phyloP scores from a whole-genome alignment of 2,329 filamentous ascomycete genomes.

The Clathrospora elynae region DNA sequence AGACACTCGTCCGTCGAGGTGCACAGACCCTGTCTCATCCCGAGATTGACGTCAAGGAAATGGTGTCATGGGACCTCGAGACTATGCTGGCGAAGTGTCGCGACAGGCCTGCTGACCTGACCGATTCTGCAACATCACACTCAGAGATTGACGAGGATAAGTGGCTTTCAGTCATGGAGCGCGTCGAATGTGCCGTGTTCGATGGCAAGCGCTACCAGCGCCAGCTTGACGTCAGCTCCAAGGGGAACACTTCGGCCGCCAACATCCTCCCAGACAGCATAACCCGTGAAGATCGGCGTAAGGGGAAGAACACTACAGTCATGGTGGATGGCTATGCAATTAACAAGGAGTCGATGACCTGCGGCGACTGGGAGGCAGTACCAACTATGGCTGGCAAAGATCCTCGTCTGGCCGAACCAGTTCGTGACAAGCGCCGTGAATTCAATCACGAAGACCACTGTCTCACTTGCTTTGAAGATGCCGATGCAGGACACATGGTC shows the following conservation, averaged over 20 bases:
- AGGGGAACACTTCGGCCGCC: slow-evolving; percentile 31
- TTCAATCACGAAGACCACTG: slow-evolving; percentile 59
- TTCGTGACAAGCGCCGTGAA: slow-evolving; percentile 55
- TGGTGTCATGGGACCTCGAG: slow-evolving; percentile 63
- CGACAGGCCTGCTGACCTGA: slow-evolving; percentile 55
- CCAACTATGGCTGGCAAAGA: slow-evolving; percentile 63
- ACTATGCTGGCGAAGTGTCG: slow-evolving; percentile 61
- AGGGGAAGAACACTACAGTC: slow-evolving; percentile 63
- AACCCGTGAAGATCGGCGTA: slow-evolving; percentile 56
- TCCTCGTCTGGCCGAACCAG: slow-evolving; percentile 56
- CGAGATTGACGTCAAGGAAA: slow-evolving; percentile 60
- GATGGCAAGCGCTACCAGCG: slow-evolving; percentile 59
- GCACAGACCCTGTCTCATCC: slow-evolving; percentile 59
- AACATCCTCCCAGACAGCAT: slow-evolving; percentile 49
- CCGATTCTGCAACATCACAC: slow-evolving; percentile 39
- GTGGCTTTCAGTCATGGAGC: slow-evolving; percentile 63
- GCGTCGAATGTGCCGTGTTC: slow-evolving; percentile 62
- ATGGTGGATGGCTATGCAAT: slow-evolving; percentile 62
- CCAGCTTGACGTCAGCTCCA: slow-evolving; percentile 36
- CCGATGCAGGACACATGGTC: slow-evolving; percentile 53
- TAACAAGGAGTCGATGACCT: slow-evolving; percentile 61
- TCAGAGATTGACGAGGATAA: slow-evolving; percentile 57
- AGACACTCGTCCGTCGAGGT: slow-evolving; percentile 60
- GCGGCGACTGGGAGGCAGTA: slow-evolving; percentile 62
- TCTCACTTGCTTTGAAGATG: slow-evolving; percentile 54